These are phyloP conservation scores for Eimeria necatrix DNA, from an alignment of 169 alveolate species.

Conservation along the genomic window DNA sequence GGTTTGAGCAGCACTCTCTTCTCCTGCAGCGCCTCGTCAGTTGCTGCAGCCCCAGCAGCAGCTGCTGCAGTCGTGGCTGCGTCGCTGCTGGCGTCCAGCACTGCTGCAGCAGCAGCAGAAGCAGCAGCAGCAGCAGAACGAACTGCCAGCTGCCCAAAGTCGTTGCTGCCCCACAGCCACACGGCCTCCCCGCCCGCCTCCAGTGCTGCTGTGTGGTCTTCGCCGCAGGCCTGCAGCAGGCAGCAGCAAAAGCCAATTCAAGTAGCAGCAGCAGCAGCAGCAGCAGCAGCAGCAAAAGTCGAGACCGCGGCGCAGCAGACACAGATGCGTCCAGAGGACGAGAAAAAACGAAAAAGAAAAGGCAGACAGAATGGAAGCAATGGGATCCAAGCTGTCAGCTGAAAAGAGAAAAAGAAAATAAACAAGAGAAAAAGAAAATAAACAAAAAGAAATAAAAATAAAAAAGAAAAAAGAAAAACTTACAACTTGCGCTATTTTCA, in stretches of 20 bases:
- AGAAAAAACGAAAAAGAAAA: background rate
- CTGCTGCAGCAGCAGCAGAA: conserved; percentile 43
- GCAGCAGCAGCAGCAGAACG: conserved; percentile 12
- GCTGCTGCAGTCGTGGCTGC: conserved; percentile 33
- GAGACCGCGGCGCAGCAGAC: background rate
- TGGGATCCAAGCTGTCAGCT: background rate
- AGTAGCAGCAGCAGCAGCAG: background rate
- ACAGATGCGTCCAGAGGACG: conserved; percentile 19
- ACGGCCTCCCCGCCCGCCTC: conserved; percentile 47
- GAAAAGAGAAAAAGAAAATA: background rate
- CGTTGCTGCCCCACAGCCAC: conserved; percentile 81
- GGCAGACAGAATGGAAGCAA: background rate
- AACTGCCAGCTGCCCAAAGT: conserved; percentile 77
- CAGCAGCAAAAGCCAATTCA: too few species aligned
- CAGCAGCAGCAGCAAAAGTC: background rate
- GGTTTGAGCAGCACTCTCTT: background rate
- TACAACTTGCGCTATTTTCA: background rate
- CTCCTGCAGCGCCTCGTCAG: conserved; percentile 12
- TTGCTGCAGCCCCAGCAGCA: conserved; percentile 3
- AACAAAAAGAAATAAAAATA: background rate
- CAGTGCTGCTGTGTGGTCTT: conserved; percentile 76
- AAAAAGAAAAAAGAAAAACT: background rate
- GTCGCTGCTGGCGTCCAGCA: background rate
- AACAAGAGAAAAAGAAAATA: background rate
- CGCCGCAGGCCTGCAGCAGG: conserved; percentile 81